These are phyloP conservation scores for Aphanomyces euteiches DNA, from an alignment of 352 stramenopile genomes.

Conservation along the genomic window DNA sequence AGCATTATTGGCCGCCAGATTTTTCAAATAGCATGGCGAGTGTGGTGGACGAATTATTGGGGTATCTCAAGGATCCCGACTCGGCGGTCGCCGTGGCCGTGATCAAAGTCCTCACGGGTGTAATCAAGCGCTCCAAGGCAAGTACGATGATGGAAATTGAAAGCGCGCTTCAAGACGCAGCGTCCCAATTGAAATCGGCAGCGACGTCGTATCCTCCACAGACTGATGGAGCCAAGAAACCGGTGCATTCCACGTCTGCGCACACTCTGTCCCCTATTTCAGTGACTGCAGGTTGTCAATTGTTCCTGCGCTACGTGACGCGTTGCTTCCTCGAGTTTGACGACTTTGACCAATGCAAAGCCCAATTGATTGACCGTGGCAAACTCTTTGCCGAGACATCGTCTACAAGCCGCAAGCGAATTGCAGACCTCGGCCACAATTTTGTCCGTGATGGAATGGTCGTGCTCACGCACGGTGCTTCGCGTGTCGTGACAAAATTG, in stretches of 20 bases:
- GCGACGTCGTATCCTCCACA: constrained; percentile 68
- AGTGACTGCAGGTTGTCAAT: constrained; percentile 85
- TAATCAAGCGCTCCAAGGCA: constrained; percentile 87
- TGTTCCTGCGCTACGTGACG: constrained; percentile 94
- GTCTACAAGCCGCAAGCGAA: constrained; percentile 88
- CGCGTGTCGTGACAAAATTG: constrained; percentile 88
- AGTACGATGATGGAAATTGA: constrained; percentile 96
- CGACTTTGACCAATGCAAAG: constrained; percentile 90
- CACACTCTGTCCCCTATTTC: constrained; percentile 81
- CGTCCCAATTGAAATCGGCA: constrained; percentile 59
- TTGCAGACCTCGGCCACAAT: constrained; percentile 88
- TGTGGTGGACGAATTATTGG: constrained; percentile 70
- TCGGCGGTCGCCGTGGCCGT: constrained; percentile 89
- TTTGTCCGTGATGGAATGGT: constrained; percentile 94
- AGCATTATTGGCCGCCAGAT: background rate
- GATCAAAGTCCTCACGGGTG: constrained; percentile 91
- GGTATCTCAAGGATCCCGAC: constrained; percentile 65
- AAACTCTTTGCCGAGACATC: constrained; percentile 92
- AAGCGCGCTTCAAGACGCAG: constrained; percentile 86
- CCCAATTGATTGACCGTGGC: constrained; percentile 87
- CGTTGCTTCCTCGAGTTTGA: constrained; percentile 87
- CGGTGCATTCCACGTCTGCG: constrained; percentile 30
- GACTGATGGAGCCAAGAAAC: constrained; percentile 43
- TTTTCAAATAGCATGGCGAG: constrained; percentile 10
- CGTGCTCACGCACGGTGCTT: constrained; percentile 93